These are phyloP conservation scores for Leccinum subtestaceum DNA, from an alignment of 768 basidiomycete genomes.

Conservation along the genomic window DNA sequence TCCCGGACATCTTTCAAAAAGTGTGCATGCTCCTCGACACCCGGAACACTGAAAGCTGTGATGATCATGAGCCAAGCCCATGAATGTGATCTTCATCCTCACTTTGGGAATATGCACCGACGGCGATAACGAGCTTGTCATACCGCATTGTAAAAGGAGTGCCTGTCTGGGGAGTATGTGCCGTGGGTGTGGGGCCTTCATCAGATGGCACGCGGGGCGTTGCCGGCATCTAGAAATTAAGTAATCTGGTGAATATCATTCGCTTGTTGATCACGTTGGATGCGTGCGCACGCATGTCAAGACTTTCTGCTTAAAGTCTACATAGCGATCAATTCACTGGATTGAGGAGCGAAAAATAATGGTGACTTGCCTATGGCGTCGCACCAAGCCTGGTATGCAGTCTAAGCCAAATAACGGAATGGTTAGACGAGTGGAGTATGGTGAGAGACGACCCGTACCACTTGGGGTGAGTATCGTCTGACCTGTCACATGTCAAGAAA, in stretches of 20 bases:
- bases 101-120: constrained; percentile 87
- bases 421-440: not conserved
- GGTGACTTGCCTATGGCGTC: constrained; percentile 56
- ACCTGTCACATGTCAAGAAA: constrained; percentile 36
- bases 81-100: constrained; percentile 18
- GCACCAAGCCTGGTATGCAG: constrained; percentile 73
- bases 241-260: not conserved
- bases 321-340: constrained; percentile 8
- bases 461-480: constrained; percentile 53
- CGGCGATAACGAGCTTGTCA: constrained; percentile 82
- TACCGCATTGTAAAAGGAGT: constrained; percentile 59
- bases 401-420: constrained; percentile 32
- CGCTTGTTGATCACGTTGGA: not conserved
- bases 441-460: constrained; percentile 36
- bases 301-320: constrained; percentile 60
- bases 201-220: constrained; percentile 45
- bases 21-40: constrained; percentile 77
- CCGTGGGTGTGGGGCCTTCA: not conserved
- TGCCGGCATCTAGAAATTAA: constrained; percentile 54
- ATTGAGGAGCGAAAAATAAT: not conserved
- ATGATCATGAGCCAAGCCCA: not conserved
- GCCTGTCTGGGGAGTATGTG: constrained; percentile 18
- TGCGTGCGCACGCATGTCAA: constrained; percentile 55
- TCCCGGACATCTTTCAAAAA: constrained; percentile 82
- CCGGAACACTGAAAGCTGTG: constrained; percentile 66